Percentiles rank a stretch among this genome's conserved stretches.
Conservation (phyloP, 1,284 basidiomycete genomes). For the Paramarasmius palmivorus region DNA sequence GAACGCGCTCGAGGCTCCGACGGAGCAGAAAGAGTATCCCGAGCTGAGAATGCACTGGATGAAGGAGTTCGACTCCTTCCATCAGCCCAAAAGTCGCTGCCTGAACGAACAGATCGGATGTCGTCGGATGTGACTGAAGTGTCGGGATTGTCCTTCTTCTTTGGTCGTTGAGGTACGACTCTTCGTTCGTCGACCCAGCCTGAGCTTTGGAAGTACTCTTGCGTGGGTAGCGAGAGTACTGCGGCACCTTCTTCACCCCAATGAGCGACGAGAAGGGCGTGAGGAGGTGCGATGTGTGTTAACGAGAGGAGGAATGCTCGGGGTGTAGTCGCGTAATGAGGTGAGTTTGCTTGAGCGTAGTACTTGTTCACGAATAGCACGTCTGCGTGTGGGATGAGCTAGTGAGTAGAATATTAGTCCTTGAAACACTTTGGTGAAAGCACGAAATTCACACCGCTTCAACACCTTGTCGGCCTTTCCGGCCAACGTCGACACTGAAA, state of each 20-base stretch:
- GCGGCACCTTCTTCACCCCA: slow-evolving; percentile 78
- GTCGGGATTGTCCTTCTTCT: slow-evolving; percentile 4
- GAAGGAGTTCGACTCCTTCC: slow-evolving; percentile 55
- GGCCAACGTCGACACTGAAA: slow-evolving; percentile 74
- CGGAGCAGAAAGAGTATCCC: slow-evolving; percentile 13
- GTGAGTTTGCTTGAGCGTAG: slow-evolving; percentile 58
- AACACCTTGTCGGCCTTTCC: slow-evolving; percentile 72
- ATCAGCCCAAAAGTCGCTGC: slow-evolving; percentile 74
- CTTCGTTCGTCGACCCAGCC: slow-evolving; percentile 61
- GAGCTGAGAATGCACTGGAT: slow-evolving; percentile 55
- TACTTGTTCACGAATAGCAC: slow-evolving; percentile 74
- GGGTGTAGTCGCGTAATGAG: slow-evolving; percentile 61
- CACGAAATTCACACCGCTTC: slow-evolving; percentile 58
- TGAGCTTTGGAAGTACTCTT: slow-evolving; percentile 81
- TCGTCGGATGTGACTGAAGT: slow-evolving; percentile 26
- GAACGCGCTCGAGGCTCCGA: neutral
- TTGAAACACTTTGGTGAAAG: slow-evolving; percentile 11
- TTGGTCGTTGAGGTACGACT: slow-evolving; percentile 12
- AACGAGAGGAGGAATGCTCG: slow-evolving; percentile 75
- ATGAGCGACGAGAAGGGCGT: slow-evolving; percentile 75
- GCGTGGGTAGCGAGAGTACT: slow-evolving; percentile 75
- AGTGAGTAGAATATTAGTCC: slow-evolving; percentile 15
- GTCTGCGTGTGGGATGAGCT: slow-evolving; percentile 80
- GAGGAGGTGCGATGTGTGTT: slow-evolving; percentile 61
- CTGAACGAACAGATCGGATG: slow-evolving; percentile 63